Conservation (phyloP, 2,329 filamentous ascomycete genomes). For the Cercospora janseana region DNA sequence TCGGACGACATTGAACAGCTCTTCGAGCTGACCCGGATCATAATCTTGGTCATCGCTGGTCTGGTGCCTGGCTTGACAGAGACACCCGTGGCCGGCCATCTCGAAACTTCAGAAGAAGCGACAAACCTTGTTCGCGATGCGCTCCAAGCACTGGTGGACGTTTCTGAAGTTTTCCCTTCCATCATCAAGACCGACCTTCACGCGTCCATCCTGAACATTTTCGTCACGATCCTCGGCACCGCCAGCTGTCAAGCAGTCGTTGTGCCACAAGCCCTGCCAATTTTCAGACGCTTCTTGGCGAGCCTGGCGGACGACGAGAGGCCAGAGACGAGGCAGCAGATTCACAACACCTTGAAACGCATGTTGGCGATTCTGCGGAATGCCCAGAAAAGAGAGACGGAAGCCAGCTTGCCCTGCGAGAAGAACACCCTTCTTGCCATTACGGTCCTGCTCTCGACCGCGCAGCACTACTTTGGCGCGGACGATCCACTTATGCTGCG, state of each 20-base stretch:
- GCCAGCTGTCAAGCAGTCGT: slow-evolving; percentile 83
- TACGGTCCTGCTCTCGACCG: slow-evolving; percentile 83
- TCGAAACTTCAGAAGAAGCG: slow-evolving; percentile 75
- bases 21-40: slow-evolving; percentile 93
- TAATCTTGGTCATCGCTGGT: slow-evolving; percentile 86
- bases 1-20: slow-evolving; percentile 97
- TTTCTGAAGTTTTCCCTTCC: slow-evolving; percentile 89
- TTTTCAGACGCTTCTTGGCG: slow-evolving; percentile 84
- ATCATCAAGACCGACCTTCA: slow-evolving; percentile 97
- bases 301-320: slow-evolving; percentile 58
- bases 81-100: slow-evolving; percentile 51
- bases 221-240: slow-evolving; percentile 86
- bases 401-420: slow-evolving; percentile 79
- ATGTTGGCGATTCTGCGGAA: slow-evolving; percentile 78
- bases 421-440: slow-evolving; percentile 88
- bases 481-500: slow-evolving; percentile 71
- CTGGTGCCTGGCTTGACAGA: slow-evolving; percentile 79
- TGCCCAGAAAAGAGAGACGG: slow-evolving; percentile 71
- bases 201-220: slow-evolving; percentile 95
- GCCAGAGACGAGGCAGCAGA: slow-evolving; percentile 60
- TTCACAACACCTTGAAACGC: slow-evolving; percentile 77
- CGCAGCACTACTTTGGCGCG: slow-evolving; percentile 60
- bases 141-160: slow-evolving; percentile 85
- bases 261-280: slow-evolving; percentile 84
- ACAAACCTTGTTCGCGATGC: slow-evolving; percentile 75